Base-by-base conservation (phyloP, 176 grass and related monocot genomes). In the Cocos nucifera region DNA sequence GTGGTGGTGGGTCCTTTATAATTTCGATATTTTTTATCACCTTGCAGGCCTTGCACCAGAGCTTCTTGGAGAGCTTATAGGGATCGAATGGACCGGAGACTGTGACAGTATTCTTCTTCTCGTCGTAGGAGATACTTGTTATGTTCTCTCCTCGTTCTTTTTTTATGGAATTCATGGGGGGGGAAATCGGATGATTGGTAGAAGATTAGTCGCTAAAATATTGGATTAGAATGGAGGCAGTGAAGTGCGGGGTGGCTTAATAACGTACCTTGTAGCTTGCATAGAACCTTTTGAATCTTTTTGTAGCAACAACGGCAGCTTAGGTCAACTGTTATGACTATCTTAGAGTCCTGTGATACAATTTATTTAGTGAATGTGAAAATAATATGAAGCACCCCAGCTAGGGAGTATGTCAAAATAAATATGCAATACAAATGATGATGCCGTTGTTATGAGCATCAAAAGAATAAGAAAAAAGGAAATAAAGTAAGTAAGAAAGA, bases 271-370 rank as follows among this genome's bases (percentile, higher is more conserved):
- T 77, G 28, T 22, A 83, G 64, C 64, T 80, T 63, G 48, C 27
- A 29, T 4, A 89, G 61, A 6, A 77, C 54, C 62, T 80, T 80
- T 23, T 83, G 65, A 25, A 89, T 77, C 77, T 77, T 83, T 55
- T 57, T 80, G 64, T 32, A 55, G 7, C 85, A 88, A 53, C 57
- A 53, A 4, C 64, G 61, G 60, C 85, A 89, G 10, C 54, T 50
- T 12, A 89, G 80, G 60, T 89, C 65, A 8, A 65, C 77, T 19
- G 69, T 59, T 16, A 89, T 15, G 68, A 71, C 62, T 60, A 83
- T 27, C 7, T 39, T 74, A 0, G 7, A 49, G 7, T 22, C 19
- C 76, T 88, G 68, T 73, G 32, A 35, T 35, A 7, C 32, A 4
- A 35, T 35, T 35, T 35, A 35, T 35, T 35, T 8, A 35, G 32